phyloP scores from a whole-genome alignment of 1,284 basidiomycete species.

The Hemileccinum hortonii region DNA sequence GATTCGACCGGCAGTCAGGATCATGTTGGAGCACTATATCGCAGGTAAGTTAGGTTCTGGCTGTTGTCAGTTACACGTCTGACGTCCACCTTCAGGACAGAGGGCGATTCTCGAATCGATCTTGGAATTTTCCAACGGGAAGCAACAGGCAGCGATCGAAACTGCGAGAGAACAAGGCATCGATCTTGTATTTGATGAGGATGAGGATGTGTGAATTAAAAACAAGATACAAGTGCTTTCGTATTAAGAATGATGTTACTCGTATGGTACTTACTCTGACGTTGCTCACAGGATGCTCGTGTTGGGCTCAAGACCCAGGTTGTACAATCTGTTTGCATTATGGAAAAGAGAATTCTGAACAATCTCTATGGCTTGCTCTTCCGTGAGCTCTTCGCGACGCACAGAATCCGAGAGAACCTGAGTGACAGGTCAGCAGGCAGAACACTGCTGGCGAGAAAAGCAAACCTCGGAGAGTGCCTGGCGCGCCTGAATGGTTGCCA shows the following conservation, averaged over 20 bases:
- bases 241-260: no score
- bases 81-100: slow-evolving; percentile 38
- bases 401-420: slow-evolving; percentile 28
- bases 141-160: slow-evolving; percentile 45
- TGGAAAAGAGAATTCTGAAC: slow-evolving; percentile 30
- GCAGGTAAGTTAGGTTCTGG: slow-evolving; percentile 44
- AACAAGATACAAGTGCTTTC: no score
- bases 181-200: slow-evolving; percentile 47
- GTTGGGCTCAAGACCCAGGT: slow-evolving; percentile 28
- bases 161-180: slow-evolving; percentile 51
- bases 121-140: slow-evolving; percentile 44
- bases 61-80: background rate
- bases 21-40: slow-evolving; percentile 60
- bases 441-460: background rate
- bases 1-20: slow-evolving; percentile 50
- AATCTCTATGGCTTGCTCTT: slow-evolving; percentile 29
- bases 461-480: slow-evolving; percentile 56
- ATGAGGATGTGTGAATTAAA: background rate
- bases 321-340: slow-evolving; percentile 32
- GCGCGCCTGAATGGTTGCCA: slow-evolving; percentile 63
- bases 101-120: slow-evolving; percentile 42
- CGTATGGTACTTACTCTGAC: background rate
- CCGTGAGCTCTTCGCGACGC: slow-evolving; percentile 21
- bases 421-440: background rate
- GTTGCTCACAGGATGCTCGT: slow-evolving; percentile 8